A percentile compares a stretch with the other conserved stretches of the same genome.
phyloP scores from a whole-genome alignment of 352 stramenopile genomes.

The Aphanomyces astaci region DNA sequence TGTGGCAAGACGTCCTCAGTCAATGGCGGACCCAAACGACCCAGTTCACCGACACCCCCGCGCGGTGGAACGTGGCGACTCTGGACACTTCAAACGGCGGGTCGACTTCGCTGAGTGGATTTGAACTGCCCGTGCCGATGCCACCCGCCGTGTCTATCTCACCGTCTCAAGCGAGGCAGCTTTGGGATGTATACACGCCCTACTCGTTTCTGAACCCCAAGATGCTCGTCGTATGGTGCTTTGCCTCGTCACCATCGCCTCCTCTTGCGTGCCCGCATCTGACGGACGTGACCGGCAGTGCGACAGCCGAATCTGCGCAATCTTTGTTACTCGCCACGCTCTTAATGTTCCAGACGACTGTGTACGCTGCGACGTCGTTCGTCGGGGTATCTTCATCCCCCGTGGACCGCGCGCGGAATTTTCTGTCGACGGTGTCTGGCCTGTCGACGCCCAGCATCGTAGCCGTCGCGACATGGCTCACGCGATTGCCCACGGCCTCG shows the following conservation, averaged over 20 bases:
- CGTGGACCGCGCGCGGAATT: not conserved
- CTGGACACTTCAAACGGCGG: not conserved
- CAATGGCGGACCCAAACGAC: slow-evolving; percentile 14
- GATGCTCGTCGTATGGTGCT: slow-evolving; percentile 19
- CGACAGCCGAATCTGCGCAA: not conserved
- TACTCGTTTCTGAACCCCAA: slow-evolving; percentile 20
- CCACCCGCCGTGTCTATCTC: not conserved
- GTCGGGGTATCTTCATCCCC: not conserved
- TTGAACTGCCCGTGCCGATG: not conserved
- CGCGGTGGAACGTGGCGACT: not conserved
- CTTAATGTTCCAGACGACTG: not conserved
- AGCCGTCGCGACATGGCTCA: not conserved
- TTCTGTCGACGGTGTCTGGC: not conserved
- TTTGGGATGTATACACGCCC: slow-evolving; percentile 14
- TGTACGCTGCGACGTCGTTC: not conserved
- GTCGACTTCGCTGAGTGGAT: not conserved
- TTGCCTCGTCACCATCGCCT: not conserved
- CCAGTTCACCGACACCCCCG: slow-evolving; percentile 1
- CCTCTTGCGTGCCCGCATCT: slow-evolving; percentile 1
- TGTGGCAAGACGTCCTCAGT: slow-evolving; percentile 1
- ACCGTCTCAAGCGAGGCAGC: not conserved
- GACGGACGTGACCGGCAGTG: not conserved
- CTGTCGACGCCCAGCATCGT: not conserved
- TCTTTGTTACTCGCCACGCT: not conserved
- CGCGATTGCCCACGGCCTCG: not conserved